Conservation (phyloP, 495 filamentous ascomycete species). For the Hypoxylon crocopeplum region DNA sequence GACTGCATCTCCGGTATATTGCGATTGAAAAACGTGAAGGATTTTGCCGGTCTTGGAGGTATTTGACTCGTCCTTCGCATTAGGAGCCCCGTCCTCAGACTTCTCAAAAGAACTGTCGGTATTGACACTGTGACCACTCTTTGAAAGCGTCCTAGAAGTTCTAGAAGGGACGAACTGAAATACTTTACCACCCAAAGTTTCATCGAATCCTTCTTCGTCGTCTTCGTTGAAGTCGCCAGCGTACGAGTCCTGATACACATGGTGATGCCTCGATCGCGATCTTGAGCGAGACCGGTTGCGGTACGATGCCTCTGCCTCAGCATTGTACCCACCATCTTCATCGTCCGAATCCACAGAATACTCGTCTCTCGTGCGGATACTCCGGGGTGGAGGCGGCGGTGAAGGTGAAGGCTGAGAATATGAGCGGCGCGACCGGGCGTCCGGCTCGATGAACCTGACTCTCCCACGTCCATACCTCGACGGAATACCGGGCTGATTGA, state of each 20-base stretch:
- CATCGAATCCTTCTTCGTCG: constrained; percentile 21
- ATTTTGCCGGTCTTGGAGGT: constrained; percentile 2
- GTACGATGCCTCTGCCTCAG: background rate
- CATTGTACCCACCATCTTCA: background rate
- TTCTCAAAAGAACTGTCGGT: constrained; percentile 14
- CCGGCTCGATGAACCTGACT: constrained; percentile 18
- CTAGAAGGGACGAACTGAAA: constrained; percentile 25
- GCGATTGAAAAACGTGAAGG: constrained; percentile 32
- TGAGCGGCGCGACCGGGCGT: background rate
- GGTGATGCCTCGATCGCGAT: background rate
- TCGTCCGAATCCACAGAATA: constrained; percentile 17
- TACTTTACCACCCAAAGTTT: constrained; percentile 17
- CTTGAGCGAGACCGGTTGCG: constrained; percentile 11
- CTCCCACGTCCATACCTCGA: constrained; percentile 2
- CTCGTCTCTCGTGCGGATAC: background rate
- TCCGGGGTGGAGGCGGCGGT: background rate
- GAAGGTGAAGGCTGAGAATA: background rate
- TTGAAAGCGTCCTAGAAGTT: constrained; percentile 14
- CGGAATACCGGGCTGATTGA: background rate
- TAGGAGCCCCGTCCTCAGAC: constrained; percentile 4
- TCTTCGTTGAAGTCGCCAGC: constrained; percentile 4
- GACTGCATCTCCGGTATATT: constrained; percentile 39
- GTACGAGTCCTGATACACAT: constrained; percentile 3
- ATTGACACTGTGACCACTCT: constrained; percentile 17
- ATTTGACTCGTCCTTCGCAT: constrained; percentile 4